phyloP scores from a whole-genome alignment of 139 green algal genomes.

The Deuterostichococcus epilithicus region DNA sequence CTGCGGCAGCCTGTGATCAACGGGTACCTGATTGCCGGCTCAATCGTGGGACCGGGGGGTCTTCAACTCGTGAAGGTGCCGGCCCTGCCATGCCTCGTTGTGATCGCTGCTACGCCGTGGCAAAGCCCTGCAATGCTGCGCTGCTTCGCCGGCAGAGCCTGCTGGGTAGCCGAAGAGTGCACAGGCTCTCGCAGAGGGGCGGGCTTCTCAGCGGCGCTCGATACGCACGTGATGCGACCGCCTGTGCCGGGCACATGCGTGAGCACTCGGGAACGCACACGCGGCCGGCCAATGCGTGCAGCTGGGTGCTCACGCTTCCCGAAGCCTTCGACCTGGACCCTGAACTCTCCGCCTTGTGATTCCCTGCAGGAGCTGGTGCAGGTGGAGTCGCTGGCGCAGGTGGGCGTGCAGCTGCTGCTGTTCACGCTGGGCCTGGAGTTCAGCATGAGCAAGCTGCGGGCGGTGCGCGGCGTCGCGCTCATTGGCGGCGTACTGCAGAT shows the following conservation, averaged over 20 bases:
- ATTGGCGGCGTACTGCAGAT: slow-evolving; percentile 51
- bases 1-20: slow-evolving; percentile 90
- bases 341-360: neutral
- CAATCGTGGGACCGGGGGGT: slow-evolving; percentile 84
- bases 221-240: too few relatives aligned
- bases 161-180: too few relatives aligned
- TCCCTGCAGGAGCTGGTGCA: slow-evolving; percentile 71
- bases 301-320: neutral
- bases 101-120: neutral
- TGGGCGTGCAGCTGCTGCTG: slow-evolving; percentile 94
- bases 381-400: slow-evolving; percentile 91
- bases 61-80: slow-evolving; percentile 71
- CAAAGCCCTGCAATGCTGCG: neutral
- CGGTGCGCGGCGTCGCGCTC: slow-evolving; percentile 79
- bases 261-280: neutral
- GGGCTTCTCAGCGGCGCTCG: too few relatives aligned
- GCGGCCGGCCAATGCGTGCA: neutral
- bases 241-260: too few relatives aligned
- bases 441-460: slow-evolving; percentile 69
- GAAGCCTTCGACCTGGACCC: neutral
- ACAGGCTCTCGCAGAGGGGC: too few relatives aligned
- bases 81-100: neutral
- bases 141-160: neutral
- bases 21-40: slow-evolving; percentile 93
- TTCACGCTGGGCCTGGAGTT: slow-evolving; percentile 95